Percentiles rank a stretch among this genome's conserved stretches.
phyloP scores from a whole-genome alignment of 2,329 filamentous ascomycete genomes.

The Neurospora sp. region DNA sequence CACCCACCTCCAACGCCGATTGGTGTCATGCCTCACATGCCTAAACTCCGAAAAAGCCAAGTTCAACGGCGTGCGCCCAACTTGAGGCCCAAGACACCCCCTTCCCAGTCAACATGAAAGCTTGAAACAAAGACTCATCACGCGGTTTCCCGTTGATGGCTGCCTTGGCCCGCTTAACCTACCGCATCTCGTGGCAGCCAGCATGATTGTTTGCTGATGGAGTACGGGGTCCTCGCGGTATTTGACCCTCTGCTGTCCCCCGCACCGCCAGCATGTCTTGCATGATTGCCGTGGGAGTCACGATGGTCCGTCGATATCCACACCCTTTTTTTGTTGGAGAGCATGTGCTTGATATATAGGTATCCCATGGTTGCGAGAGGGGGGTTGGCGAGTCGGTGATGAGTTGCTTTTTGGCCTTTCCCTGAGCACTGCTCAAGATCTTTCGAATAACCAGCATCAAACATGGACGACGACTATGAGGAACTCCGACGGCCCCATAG shows the following conservation, averaged over 20 bases:
- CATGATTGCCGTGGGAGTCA: not conserved
- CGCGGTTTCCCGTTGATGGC: not conserved
- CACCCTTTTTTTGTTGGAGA: not conserved
- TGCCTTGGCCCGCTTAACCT: not conserved
- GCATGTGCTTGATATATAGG: not conserved
- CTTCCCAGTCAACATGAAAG: not conserved
- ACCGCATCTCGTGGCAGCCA: not conserved
- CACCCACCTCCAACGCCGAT: not conserved
- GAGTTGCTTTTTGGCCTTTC: not conserved
- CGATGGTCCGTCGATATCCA: not conserved
- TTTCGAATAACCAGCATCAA: too few species aligned
- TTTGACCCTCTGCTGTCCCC: not conserved
- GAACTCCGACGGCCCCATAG: too few species aligned
- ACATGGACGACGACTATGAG: too few species aligned
- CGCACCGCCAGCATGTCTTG: not conserved
- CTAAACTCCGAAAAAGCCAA: not conserved
- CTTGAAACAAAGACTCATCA: not conserved
- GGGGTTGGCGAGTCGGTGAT: not conserved
- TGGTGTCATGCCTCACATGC: not conserved
- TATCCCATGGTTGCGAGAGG: not conserved
- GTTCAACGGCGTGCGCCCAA: not conserved
- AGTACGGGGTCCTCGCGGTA: not conserved
- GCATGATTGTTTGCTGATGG: not conserved
- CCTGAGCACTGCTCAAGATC: too few species aligned
- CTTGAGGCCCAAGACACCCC: not conserved